Evolutionary conservation across 495 filamentous ascomycete species (phyloP).

Genomic region (Aspergillus steynii): DNA sequence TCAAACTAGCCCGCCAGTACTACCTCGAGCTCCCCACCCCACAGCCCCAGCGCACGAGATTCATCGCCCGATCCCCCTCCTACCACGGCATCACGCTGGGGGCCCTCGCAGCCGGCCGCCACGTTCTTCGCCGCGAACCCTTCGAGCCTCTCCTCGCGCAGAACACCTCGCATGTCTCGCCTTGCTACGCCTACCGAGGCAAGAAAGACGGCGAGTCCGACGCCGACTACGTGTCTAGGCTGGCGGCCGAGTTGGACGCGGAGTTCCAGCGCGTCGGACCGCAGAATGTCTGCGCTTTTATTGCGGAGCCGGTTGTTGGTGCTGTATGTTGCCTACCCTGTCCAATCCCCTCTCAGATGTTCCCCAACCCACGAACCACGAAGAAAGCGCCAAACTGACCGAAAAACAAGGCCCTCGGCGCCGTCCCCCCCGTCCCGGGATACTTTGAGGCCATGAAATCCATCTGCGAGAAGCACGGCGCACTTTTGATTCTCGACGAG

Average conservation of each 20-base stretch:
- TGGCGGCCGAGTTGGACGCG: constrained; percentile 67
- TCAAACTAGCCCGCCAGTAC: constrained; percentile 66
- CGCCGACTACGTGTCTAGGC: constrained; percentile 55
- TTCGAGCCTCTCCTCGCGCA: constrained; percentile 65
- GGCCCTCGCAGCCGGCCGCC: constrained; percentile 62
- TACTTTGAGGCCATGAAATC: constrained; percentile 64
- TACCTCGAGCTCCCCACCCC: constrained; percentile 53
- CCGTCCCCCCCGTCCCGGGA: constrained; percentile 60
- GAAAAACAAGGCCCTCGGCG: constrained; percentile 50
- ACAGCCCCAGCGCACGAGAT: constrained; percentile 52
- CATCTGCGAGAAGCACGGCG: constrained; percentile 65
- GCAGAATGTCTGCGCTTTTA: constrained; percentile 71
- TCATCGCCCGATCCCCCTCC: constrained; percentile 67
- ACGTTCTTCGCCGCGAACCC: constrained; percentile 59
- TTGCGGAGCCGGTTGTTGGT: constrained; percentile 71
- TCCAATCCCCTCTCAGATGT: no score
- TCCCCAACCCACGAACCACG: neutral
- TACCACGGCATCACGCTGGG: constrained; percentile 78
- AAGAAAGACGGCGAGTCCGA: constrained; percentile 50
- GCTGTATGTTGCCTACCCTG: constrained; percentile 37
- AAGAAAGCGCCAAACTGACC: constrained; percentile 1
- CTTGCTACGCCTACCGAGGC: constrained; percentile 67
- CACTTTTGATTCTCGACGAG: constrained; percentile 72
- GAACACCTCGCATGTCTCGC: constrained; percentile 64
- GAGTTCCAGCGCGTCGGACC: constrained; percentile 74